Percentiles rank a stretch among this genome's conserved stretches.
phyloP scores from a whole-genome alignment of 2,329 filamentous ascomycete genomes.

The Alternaria triticina region DNA sequence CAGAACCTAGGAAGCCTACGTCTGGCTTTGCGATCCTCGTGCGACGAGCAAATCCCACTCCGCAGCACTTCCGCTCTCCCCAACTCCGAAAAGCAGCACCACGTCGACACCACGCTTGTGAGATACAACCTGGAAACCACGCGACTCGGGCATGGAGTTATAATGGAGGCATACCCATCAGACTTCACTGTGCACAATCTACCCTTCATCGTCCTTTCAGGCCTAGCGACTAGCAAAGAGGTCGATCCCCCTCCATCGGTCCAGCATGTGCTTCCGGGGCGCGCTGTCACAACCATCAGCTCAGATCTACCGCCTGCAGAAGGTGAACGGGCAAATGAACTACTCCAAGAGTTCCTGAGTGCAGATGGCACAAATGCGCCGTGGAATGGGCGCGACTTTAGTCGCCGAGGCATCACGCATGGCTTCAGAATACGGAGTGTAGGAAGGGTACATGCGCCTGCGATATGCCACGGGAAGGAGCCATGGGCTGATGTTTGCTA shows the following conservation, averaged over 20 bases:
- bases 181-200: conserved; percentile 87
- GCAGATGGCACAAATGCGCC: conserved; percentile 69
- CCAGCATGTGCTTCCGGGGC: conserved; percentile 41
- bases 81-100: not conserved
- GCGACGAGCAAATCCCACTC: not conserved
- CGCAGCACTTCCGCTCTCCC: conserved; percentile 14
- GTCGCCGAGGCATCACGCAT: conserved; percentile 53
- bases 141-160: conserved; percentile 33
- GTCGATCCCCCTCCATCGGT: conserved; percentile 54
- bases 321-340: conserved; percentile 66
- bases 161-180: conserved; percentile 79
- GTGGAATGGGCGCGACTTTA: conserved; percentile 67
- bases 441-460: conserved; percentile 72
- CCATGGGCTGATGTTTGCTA: conserved; percentile 37
- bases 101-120: not conserved
- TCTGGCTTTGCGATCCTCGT: not conserved
- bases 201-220: conserved; percentile 82
- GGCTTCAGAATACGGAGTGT: conserved; percentile 74
- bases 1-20: not conserved
- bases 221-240: conserved; percentile 59
- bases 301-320: conserved; percentile 74
- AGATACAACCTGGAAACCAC: conserved; percentile 8
- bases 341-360: conserved; percentile 70
- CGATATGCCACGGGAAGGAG: conserved; percentile 15
- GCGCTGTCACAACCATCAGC: conserved; percentile 66